Evolutionary conservation across 345 rosid species (phyloP).

Genomic region (Excoecaria cochinchinensis): DNA sequence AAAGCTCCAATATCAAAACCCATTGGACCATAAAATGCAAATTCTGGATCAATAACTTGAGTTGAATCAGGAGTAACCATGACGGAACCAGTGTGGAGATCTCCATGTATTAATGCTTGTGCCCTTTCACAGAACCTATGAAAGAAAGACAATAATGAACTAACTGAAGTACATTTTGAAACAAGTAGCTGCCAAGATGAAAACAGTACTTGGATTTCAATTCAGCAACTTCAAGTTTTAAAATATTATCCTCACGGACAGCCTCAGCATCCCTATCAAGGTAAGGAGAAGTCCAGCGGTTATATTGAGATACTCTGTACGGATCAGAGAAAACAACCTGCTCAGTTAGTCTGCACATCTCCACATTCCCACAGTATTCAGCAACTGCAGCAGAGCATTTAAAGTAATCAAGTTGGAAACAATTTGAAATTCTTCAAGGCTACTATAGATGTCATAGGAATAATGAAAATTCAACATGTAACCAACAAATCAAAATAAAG

Average conservation of each 20-base stretch:
- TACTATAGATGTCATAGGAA: neutral
- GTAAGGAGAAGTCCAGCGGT: conserved; percentile 79
- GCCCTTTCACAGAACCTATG: conserved; percentile 93
- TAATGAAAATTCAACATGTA: neutral
- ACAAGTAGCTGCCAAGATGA: neutral
- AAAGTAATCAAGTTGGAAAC: conserved; percentile 3
- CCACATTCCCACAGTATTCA: conserved; percentile 90
- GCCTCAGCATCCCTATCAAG: conserved; percentile 84
- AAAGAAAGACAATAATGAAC: neutral
- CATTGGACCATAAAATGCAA: conserved; percentile 90
- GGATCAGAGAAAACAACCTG: conserved; percentile 97
- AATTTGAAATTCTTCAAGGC: conserved; percentile 16
- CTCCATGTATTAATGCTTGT: conserved; percentile 90
- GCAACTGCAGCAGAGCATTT: conserved; percentile 62
- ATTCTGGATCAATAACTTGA: conserved; percentile 92
- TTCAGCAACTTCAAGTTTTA: conserved; percentile 82
- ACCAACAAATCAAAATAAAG: neutral
- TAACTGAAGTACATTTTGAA: neutral
- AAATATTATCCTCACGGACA: conserved; percentile 59
- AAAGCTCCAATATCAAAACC: conserved; percentile 92
- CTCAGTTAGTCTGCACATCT: conserved; percentile 88
- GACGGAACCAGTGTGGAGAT: conserved; percentile 91
- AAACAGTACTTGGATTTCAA: conserved; percentile 73
- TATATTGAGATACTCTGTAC: conserved; percentile 67
- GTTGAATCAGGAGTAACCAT: conserved; percentile 90